phyloP scores from a whole-genome alignment of 441 rosid genomes.

The Jatropha multifida region DNA sequence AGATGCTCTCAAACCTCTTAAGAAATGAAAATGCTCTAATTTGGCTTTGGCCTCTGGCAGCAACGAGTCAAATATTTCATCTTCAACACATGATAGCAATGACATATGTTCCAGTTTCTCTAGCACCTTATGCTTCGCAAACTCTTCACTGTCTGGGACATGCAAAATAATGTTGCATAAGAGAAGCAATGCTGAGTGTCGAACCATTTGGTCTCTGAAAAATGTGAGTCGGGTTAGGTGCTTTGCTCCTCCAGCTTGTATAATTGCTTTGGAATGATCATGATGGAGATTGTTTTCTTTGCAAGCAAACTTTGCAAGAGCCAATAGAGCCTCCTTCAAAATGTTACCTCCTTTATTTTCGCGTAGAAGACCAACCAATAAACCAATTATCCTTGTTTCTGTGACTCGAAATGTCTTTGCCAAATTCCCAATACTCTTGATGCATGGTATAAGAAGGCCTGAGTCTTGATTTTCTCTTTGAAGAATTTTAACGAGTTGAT shows the following conservation, averaged over 20 bases:
- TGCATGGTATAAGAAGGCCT: constrained; percentile 68
- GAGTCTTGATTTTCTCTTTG: constrained; percentile 51
- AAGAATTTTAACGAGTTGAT: constrained; percentile 61
- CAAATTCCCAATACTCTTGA: constrained; percentile 72
- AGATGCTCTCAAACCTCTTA: constrained; percentile 71
- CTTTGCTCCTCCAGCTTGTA: constrained; percentile 71
- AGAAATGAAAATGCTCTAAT: constrained; percentile 68
- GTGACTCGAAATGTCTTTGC: constrained; percentile 85
- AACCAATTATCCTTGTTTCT: constrained; percentile 73
- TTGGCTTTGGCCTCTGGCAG: constrained; percentile 66
- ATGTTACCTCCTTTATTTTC: too few species aligned
- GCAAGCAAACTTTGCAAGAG: constrained; percentile 76
- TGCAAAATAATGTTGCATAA: constrained; percentile 68
- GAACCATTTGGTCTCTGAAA: constrained; percentile 65
- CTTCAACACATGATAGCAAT: constrained; percentile 29
- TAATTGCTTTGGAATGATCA: constrained; percentile 78
- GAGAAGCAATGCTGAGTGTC: constrained; percentile 49
- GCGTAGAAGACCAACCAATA: constrained; percentile 51
- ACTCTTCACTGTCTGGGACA: constrained; percentile 80
- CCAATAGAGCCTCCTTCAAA: constrained; percentile 48
- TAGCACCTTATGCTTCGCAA: constrained; percentile 61
- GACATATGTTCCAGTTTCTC: constrained; percentile 10
- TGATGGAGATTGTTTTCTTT: constrained; percentile 65
- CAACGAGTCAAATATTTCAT: constrained; percentile 46
- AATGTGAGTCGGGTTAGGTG: constrained; percentile 72